phyloP scores from a whole-genome alignment of 169 alveolate species.

The Eimeria necatrix region DNA sequence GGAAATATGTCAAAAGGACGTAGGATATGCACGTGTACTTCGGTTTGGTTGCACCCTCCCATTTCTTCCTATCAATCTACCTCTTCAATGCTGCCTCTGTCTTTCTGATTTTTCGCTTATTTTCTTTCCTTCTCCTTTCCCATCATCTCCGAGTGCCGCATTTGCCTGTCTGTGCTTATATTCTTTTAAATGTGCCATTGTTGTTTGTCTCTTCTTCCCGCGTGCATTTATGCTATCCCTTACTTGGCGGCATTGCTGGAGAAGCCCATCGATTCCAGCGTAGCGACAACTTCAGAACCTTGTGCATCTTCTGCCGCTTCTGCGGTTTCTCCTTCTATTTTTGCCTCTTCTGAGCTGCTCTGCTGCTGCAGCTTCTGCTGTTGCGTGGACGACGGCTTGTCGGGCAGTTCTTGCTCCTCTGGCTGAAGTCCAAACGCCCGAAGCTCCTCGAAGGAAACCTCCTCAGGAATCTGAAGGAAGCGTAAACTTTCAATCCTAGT shows the following conservation, averaged over 20 bases:
- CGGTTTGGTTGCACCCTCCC: background rate
- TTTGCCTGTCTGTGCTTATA: background rate
- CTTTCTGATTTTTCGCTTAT: background rate
- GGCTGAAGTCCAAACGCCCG: slow-evolving; percentile 80
- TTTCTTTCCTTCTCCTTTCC: background rate
- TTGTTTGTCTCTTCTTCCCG: background rate
- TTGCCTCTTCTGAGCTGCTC: background rate
- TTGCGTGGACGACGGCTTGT: slow-evolving; percentile 19
- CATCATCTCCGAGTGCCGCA: background rate
- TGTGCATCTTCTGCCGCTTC: background rate
- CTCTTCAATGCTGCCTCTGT: background rate
- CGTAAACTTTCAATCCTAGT: background rate
- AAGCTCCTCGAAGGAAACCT: slow-evolving; percentile 67
- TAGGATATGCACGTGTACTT: background rate
- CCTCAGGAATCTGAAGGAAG: slow-evolving; percentile 78
- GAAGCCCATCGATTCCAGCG: slow-evolving; percentile 79
- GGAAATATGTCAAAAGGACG: background rate
- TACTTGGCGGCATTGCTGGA: slow-evolving; percentile 75
- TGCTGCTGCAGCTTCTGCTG: slow-evolving; percentile 6
- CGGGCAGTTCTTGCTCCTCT: slow-evolving; percentile 81
- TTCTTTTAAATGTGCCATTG: background rate
- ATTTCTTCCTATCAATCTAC: background rate
- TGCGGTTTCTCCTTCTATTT: background rate
- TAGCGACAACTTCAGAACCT: slow-evolving; percentile 50
- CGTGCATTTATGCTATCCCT: background rate